Conservation (phyloP, 805 yeast genomes). For the Monosporozyma unispora region DNA sequence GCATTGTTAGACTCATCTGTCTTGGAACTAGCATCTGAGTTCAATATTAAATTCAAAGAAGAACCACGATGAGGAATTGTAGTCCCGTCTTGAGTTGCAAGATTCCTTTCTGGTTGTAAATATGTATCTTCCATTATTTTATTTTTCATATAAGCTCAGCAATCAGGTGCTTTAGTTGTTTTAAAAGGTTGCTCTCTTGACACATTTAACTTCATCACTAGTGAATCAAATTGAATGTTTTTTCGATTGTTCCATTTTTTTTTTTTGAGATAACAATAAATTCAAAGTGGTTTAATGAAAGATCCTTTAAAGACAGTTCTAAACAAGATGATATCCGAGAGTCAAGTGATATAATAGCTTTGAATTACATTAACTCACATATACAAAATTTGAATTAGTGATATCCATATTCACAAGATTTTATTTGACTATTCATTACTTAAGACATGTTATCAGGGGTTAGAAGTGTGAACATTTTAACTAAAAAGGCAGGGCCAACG, state of each 20-base stretch:
- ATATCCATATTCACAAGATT: too few species aligned
- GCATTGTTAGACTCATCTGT: neutral
- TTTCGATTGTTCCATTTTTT: neutral
- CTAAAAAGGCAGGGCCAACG: neutral
- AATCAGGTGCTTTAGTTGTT: neutral
- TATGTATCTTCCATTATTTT: neutral
- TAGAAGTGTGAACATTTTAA: neutral
- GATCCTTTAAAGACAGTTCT: neutral
- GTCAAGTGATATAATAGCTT: too few species aligned
- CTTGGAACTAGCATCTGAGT: neutral
- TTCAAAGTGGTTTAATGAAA: neutral
- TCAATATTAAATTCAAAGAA: neutral
- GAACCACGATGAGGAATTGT: neutral
- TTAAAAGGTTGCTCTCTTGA: neutral
- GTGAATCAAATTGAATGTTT: neutral
- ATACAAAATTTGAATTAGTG: too few species aligned
- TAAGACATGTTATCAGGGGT: neutral
- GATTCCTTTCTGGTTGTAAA: neutral
- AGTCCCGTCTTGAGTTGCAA: neutral
- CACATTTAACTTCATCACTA: neutral
- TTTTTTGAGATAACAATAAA: neutral
- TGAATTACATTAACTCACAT: too few species aligned
- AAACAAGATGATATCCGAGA: too few species aligned
- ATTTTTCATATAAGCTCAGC: neutral
- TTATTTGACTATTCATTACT: neutral